Conservation (phyloP, 192 early-diverging fungal species). For the Backusella macrospora region DNA sequence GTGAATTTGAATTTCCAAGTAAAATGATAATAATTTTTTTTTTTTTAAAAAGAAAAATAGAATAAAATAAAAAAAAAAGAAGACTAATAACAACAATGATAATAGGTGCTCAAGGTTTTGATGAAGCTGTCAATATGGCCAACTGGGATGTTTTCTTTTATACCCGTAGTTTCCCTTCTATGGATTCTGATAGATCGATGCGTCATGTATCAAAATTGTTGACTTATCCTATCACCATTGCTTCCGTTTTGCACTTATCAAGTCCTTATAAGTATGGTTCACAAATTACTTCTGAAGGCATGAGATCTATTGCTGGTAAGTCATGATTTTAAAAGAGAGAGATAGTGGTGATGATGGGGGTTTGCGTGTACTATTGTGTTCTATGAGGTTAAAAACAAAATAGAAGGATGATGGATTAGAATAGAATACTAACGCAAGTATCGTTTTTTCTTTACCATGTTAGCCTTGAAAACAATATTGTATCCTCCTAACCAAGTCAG, state of each 20-base stretch:
- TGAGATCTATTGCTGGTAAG: conserved; percentile 71
- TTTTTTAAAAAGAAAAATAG: conserved; percentile 18
- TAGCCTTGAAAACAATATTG: conserved; percentile 44
- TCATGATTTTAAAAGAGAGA: too few relatives aligned
- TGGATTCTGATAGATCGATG: conserved; percentile 70
- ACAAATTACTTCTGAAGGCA: conserved; percentile 72
- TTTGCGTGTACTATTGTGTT: too few relatives aligned
- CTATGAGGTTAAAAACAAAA: not conserved
- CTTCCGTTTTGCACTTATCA: conserved; percentile 69
- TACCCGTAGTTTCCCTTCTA: conserved; percentile 75
- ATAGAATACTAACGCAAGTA: not conserved
- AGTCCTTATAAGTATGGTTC: conserved; percentile 66
- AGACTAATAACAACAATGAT: too few relatives aligned
- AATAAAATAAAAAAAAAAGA: too few relatives aligned
- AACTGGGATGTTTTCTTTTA: conserved; percentile 81
- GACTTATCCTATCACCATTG: conserved; percentile 80
- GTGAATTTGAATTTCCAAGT: conserved; percentile 80
- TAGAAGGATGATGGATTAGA: too few relatives aligned
- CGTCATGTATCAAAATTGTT: conserved; percentile 80
- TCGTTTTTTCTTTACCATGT: not conserved
- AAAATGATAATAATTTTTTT: conserved; percentile 25
- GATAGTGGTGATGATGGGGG: too few relatives aligned
- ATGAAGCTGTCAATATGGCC: conserved; percentile 75
- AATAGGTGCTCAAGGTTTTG: conserved; percentile 60
- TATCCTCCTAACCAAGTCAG: conserved; percentile 39